Evolutionary conservation across 352 stramenopile species (phyloP).

Genomic region (Hyaloperonospora brassicae): DNA sequence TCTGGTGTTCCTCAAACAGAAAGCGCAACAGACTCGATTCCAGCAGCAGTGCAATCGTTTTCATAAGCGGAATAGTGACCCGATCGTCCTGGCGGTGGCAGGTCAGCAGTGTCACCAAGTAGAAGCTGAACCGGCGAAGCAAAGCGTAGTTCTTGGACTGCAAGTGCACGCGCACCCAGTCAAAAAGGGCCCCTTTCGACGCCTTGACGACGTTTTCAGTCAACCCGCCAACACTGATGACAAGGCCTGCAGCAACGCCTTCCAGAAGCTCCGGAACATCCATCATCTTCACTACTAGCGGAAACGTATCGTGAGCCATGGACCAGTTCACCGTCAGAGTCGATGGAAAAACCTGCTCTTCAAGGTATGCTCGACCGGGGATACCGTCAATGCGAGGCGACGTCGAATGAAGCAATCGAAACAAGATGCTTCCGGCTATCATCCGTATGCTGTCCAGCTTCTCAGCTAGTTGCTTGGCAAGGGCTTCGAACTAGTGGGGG

Average conservation of each 20-base stretch:
- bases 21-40: conserved; percentile 51
- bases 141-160: conserved; percentile 56
- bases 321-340: conserved; percentile 65
- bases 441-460: conserved; percentile 93
- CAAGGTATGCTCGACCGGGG: conserved; percentile 60
- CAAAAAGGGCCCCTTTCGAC: conserved; percentile 52
- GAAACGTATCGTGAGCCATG: conserved; percentile 87
- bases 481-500: conserved; percentile 43
- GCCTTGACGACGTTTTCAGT: conserved; percentile 91
- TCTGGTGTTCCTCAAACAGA: conserved; percentile 39
- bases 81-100: conserved; percentile 64
- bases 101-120: conserved; percentile 53
- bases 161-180: conserved; percentile 46
- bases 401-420: conserved; percentile 71
- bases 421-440: conserved; percentile 83
- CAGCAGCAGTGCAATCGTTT: conserved; percentile 73
- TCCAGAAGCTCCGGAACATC: conserved; percentile 84
- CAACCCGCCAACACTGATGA: conserved; percentile 92
- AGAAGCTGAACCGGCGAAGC: conserved; percentile 58
- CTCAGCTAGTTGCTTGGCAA: conserved; percentile 95
- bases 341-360: conserved; percentile 50
- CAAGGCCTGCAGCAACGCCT: conserved; percentile 79
- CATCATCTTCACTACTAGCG: conserved; percentile 79
- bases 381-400: conserved; percentile 66
- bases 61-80: conserved; percentile 82